Evolutionary conservation across 2,329 filamentous ascomycete species (phyloP).

Genomic region (Fonsecaea multimorphosa): DNA sequence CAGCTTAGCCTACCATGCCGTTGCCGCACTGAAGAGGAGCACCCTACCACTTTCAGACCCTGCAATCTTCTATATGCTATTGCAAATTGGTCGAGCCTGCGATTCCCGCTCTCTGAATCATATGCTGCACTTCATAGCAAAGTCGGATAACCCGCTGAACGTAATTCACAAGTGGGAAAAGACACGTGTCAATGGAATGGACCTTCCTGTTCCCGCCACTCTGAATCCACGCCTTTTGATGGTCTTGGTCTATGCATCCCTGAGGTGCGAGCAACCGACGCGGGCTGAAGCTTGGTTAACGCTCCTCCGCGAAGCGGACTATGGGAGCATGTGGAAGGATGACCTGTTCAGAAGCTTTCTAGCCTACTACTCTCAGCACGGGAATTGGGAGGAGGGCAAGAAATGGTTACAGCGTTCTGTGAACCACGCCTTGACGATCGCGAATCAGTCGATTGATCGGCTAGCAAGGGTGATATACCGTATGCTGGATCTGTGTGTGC

Average conservation of each 20-base stretch:
- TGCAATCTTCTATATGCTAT: constrained; percentile 29
- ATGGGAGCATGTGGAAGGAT: constrained; percentile 24
- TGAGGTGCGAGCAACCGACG: constrained; percentile 34
- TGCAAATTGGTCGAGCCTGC: constrained; percentile 27
- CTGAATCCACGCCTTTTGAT: constrained; percentile 29
- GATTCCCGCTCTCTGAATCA: constrained; percentile 30
- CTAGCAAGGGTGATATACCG: constrained; percentile 34
- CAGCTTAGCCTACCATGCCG: constrained; percentile 30
- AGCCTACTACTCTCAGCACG: constrained; percentile 29
- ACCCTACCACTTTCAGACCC: constrained; percentile 30
- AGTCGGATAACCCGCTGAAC: constrained; percentile 23
- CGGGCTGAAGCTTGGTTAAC: constrained; percentile 38
- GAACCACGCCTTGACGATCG: constrained; percentile 29
- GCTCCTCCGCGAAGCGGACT: constrained; percentile 27
- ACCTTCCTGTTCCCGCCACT: constrained; percentile 32
- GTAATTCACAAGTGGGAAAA: constrained; percentile 31
- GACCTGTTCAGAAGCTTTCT: constrained; percentile 36
- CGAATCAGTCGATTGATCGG: constrained; percentile 21
- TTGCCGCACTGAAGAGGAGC: constrained; percentile 33
- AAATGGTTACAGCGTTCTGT: constrained; percentile 34
- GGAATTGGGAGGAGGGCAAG: constrained; percentile 36
- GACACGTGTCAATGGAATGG: constrained; percentile 27
- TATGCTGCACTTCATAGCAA: constrained; percentile 27
- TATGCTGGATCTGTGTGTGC: constrained; percentile 38
- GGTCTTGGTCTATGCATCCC: constrained; percentile 31